Evolutionary conservation across 257 asterid genomes (phyloP).

Genomic region (Solanum rostratum): DNA sequence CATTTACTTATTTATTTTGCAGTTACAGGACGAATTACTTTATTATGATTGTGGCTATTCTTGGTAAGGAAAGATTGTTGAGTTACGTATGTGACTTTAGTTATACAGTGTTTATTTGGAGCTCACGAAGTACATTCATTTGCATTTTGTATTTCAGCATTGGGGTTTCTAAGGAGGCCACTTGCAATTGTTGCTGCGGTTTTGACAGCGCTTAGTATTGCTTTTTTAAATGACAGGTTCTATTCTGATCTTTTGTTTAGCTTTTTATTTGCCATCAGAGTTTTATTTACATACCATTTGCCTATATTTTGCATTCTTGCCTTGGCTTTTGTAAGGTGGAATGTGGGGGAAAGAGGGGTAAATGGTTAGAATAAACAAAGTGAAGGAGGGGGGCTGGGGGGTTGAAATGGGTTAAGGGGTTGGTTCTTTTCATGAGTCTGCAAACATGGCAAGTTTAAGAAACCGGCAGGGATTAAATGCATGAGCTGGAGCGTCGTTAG

Average conservation of each 20-base stretch:
- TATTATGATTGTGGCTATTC: conserved; percentile 60
- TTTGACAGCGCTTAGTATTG: conserved; percentile 66
- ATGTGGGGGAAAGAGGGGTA: background rate
- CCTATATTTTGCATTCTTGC: background rate
- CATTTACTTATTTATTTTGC: conserved; percentile 8
- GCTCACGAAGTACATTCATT: background rate
- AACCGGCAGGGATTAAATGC: background rate
- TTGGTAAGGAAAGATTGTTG: conserved; percentile 36
- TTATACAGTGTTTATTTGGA: background rate
- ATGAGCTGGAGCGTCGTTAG: background rate
- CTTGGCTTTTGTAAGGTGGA: background rate
- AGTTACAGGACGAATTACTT: conserved; percentile 94
- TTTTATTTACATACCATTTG: background rate
- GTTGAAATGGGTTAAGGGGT: background rate
- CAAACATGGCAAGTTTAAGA: background rate
- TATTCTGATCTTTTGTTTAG: background rate
- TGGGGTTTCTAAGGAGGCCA: conserved; percentile 75
- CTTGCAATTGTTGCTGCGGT: conserved; percentile 72
- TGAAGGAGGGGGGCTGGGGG: background rate
- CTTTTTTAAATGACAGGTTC: conserved; percentile 81
- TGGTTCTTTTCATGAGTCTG: background rate
- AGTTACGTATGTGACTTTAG: background rate
- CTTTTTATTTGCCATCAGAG: background rate
- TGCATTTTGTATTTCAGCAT: conserved; percentile 34
- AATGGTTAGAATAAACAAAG: background rate